Conservation (phyloP, 495 filamentous ascomycete species). For the Monascus purpureus region DNA sequence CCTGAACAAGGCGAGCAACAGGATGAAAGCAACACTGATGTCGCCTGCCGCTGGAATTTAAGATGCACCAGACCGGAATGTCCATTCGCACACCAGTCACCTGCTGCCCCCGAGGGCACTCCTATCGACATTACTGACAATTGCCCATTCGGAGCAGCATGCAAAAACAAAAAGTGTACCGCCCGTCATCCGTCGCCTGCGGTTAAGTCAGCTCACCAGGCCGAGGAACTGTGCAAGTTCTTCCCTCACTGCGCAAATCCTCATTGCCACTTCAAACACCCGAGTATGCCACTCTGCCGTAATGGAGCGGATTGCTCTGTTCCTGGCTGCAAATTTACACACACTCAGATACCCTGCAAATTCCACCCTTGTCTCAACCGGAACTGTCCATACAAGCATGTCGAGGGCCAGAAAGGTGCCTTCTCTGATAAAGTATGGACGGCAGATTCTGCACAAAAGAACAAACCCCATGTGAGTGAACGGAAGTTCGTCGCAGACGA, state of each 20-base stretch:
- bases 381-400: constrained; percentile 77
- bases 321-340: constrained; percentile 80
- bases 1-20: constrained; percentile 18
- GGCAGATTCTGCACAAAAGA: constrained; percentile 34
- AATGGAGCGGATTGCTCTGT: constrained; percentile 86
- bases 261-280: constrained; percentile 76
- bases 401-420: constrained; percentile 68
- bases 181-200: constrained; percentile 88
- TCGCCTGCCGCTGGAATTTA: constrained; percentile 70
- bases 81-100: constrained; percentile 85
- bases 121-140: constrained; percentile 64
- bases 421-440: constrained; percentile 90
- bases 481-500: constrained; percentile 77
- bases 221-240: constrained; percentile 83
- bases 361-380: constrained; percentile 84
- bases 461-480: constrained; percentile 64
- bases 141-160: constrained; percentile 77
- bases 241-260: constrained; percentile 87
- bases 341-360: constrained; percentile 69
- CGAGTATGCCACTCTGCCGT: constrained; percentile 65
- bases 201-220: constrained; percentile 56
- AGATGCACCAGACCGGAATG: constrained; percentile 80
- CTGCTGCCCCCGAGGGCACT: constrained; percentile 72
- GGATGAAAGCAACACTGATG: constrained; percentile 40
- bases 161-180: constrained; percentile 89